phyloP scores from a whole-genome alignment of 306 rosid species.

The Begonia peltatifolia region DNA sequence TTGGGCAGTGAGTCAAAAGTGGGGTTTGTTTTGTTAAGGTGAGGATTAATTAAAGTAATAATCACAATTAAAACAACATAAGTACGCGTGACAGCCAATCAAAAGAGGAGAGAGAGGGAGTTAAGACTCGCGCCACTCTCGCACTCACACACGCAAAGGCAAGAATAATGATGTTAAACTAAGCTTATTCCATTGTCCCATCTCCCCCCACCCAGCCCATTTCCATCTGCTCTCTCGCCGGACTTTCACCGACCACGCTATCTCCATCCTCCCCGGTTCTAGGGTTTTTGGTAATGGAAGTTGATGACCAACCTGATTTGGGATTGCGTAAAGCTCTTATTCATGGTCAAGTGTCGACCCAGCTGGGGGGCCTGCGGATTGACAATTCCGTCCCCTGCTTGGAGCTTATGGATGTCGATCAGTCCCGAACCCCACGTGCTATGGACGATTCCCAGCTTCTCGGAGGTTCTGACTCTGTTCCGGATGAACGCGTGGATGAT shows the following conservation, averaged over 20 bases:
- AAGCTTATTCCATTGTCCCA: conserved; percentile 21
- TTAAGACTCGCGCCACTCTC: neutral
- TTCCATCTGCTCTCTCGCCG: conserved; percentile 26
- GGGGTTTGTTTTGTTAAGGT: too few species aligned
- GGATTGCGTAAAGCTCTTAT: conserved; percentile 4
- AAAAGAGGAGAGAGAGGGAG: too few species aligned
- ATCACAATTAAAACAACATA: too few species aligned
- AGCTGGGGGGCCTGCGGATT: neutral
- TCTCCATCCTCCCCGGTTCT: conserved; percentile 8
- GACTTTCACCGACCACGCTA: conserved; percentile 8
- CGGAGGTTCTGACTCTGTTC: neutral
- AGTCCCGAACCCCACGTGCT: conserved; percentile 1
- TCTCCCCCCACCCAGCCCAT: conserved; percentile 18
- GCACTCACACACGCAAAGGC: neutral
- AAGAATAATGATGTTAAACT: conserved; percentile 5
- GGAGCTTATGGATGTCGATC: conserved; percentile 10
- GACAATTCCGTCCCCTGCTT: neutral
- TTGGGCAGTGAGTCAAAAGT: too few species aligned
- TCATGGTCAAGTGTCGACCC: neutral
- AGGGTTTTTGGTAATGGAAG: conserved; percentile 17
- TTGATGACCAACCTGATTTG: neutral
- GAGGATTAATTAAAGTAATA: too few species aligned
- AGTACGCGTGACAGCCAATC: neutral
- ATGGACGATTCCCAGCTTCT: conserved; percentile 13
- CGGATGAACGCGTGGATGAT: neutral